A percentile compares a stretch with the other conserved stretches of the same genome.
Conservation (phyloP, 345 rosid genomes). For the Turritis glabra region DNA sequence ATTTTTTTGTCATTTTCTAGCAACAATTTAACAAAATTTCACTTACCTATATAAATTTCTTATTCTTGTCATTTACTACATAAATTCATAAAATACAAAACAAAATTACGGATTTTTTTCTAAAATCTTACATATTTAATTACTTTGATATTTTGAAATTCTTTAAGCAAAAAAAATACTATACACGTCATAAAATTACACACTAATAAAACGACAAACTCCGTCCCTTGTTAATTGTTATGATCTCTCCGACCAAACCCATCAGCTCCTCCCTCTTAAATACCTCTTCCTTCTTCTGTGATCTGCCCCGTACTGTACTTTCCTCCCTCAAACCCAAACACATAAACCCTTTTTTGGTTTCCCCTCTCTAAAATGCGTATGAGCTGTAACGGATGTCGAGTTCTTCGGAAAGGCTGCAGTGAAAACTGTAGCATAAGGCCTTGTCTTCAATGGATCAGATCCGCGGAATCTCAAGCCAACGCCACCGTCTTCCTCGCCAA, state of each 20-base stretch:
- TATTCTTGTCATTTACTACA: background rate
- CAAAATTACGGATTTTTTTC: background rate
- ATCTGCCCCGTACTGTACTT: conserved; percentile 29
- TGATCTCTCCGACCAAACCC: conserved; percentile 33
- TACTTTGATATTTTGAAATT: background rate
- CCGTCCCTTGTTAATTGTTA: background rate
- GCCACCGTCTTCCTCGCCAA: conserved; percentile 97
- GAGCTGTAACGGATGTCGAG: conserved; percentile 99
- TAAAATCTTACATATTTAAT: background rate
- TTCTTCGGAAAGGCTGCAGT: conserved; percentile 93
- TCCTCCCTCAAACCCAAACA: background rate
- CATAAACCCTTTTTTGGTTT: background rate
- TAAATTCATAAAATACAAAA: background rate
- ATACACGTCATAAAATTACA: conserved; percentile 24
- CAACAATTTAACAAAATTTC: background rate
- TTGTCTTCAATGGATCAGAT: conserved; percentile 94
- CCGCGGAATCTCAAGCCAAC: conserved; percentile 87
- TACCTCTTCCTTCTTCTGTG: conserved; percentile 5
- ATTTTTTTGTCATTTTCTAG: background rate
- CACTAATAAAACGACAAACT: background rate
- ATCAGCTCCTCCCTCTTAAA: conserved; percentile 18
- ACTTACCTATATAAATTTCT: background rate
- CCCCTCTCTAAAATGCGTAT: conserved; percentile 58
- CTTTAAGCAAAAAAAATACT: background rate
- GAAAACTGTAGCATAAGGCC: conserved; percentile 91